Evolutionary conservation across 352 stramenopile genomes (phyloP), one percentile per base, ranked within the genome.

Genomic region (Phytophthora citrophthora): DNA sequence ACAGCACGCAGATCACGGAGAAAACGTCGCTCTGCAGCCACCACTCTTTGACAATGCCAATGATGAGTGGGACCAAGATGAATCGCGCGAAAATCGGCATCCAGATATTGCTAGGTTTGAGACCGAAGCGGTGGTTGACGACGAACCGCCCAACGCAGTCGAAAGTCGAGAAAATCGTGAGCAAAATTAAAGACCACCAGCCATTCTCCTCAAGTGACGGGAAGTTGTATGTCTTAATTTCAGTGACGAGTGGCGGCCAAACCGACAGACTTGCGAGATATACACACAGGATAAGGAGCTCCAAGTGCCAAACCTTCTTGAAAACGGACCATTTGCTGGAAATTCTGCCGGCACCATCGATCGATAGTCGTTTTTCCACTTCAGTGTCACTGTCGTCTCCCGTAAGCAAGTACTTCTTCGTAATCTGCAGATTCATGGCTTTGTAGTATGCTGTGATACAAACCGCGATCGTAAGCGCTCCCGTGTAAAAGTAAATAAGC

Each of bases 401-500:
- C 7, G 51, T 70, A 18, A 61, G 11, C 27, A 88, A 40, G 57
- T 68, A 88, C 38, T 80, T 79, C 15, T 80, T 72, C 8, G 81
- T 88, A 59, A 93, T 81, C 26, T 63, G 32, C 18, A 94, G 53
- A 0, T 47, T 31, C 54, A 89, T 71, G 0, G 90, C 54, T 38
- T 79, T 80, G 60, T 86, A 91, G 64, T 87, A 94, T 13, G 83
- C 80, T 18, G 68, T 32, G 44, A 93, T 89, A 64, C 86, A 94
- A 12, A 91, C 54, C 47, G 73, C 80, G 49, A 94, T 90, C 16
- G 86, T 91, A 41, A 92, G 47, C 9, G 83, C 86, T 26, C 86
- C 86, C 0, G 77, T 82, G 66, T 93, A 94, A 67, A 94, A 93
- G 78, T 94, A 94, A 31, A 94, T 82, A n/a, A 90, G 72, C 45